Evolutionary conservation across 768 basidiomycete genomes (phyloP).

Genomic region (Cyathus striatus): DNA sequence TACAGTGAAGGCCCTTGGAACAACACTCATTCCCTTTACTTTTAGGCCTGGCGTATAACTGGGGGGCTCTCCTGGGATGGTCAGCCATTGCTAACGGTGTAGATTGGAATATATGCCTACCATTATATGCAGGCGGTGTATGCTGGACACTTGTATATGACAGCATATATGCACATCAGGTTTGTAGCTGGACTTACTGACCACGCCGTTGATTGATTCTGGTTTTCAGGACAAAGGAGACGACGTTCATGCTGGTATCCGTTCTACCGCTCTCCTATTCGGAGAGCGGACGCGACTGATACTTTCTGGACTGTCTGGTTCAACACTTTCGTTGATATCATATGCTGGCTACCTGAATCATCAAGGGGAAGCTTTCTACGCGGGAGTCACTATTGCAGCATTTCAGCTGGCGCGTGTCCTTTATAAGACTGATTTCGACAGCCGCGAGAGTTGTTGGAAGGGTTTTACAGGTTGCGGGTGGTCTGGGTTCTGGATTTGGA

Average conservation of each 20-base stretch:
- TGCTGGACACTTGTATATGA: slow-evolving; percentile 97
- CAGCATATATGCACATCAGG: slow-evolving; percentile 97
- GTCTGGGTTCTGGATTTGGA: slow-evolving; percentile 86
- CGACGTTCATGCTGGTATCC: slow-evolving; percentile 84
- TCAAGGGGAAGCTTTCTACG: slow-evolving; percentile 74
- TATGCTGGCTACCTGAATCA: slow-evolving; percentile 78
- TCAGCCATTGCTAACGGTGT: slow-evolving; percentile 83
- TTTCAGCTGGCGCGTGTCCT: slow-evolving; percentile 77
- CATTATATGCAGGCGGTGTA: slow-evolving; percentile 86
- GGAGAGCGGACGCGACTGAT: slow-evolving; percentile 71
- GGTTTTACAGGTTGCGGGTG: slow-evolving; percentile 87
- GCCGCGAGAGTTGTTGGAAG: slow-evolving; percentile 78
- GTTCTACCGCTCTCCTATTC: slow-evolving; percentile 92
- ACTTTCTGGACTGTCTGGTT: slow-evolving; percentile 65
- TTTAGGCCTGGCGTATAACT: slow-evolving; percentile 91
- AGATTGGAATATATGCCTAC: slow-evolving; percentile 78
- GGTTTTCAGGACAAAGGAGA: slow-evolving; percentile 79
- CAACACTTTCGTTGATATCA: slow-evolving; percentile 69
- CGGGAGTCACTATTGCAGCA: slow-evolving; percentile 69
- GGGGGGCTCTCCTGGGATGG: slow-evolving; percentile 96
- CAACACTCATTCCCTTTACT: not conserved
- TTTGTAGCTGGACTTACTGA: slow-evolving; percentile 17
- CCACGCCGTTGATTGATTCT: not conserved
- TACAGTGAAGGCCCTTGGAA: slow-evolving; percentile 3
- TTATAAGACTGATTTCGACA: slow-evolving; percentile 69